These are phyloP conservation scores for Perkinsus chesapeaki DNA, from an alignment of 169 alveolate species.

Conservation along the genomic window DNA sequence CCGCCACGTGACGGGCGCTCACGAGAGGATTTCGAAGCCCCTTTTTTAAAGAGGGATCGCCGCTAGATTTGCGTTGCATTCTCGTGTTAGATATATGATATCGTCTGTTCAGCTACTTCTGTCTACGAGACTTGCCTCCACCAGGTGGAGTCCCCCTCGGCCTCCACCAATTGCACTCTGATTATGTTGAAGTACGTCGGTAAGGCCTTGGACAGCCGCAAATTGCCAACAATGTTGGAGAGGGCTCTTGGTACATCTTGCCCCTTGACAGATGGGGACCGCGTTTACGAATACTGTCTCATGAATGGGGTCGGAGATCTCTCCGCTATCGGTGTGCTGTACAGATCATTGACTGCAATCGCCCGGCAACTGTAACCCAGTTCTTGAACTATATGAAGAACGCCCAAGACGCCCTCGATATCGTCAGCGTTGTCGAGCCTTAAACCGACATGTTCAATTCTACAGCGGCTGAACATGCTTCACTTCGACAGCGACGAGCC, in stretches of 20 bases:
- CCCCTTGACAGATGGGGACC: constrained; percentile 25
- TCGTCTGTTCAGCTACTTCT: too few relatives aligned
- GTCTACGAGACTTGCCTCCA: too few relatives aligned
- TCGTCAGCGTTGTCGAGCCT: background rate
- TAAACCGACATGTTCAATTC: background rate
- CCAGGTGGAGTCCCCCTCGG: too few relatives aligned
- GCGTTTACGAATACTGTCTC: too few relatives aligned
- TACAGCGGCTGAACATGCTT: background rate
- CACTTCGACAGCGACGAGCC: background rate
- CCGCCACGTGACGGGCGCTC: too few relatives aligned
- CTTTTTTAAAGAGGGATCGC: too few relatives aligned
- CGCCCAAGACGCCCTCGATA: background rate
- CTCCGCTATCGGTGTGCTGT: too few relatives aligned
- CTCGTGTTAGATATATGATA: too few relatives aligned
- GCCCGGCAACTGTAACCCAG: background rate
- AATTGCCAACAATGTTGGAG: constrained; percentile 17
- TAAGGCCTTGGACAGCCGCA: background rate
- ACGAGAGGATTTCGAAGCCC: too few relatives aligned
- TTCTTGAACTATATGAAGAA: background rate
- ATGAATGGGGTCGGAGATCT: too few relatives aligned
- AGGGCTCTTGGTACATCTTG: constrained; percentile 27
- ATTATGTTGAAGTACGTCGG: background rate
- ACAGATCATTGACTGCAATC: too few relatives aligned
- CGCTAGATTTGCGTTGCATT: too few relatives aligned
- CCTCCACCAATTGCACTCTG: background rate